Evolutionary conservation across 2,329 filamentous ascomycete species (phyloP).

Genomic region (Xylaria sp.): DNA sequence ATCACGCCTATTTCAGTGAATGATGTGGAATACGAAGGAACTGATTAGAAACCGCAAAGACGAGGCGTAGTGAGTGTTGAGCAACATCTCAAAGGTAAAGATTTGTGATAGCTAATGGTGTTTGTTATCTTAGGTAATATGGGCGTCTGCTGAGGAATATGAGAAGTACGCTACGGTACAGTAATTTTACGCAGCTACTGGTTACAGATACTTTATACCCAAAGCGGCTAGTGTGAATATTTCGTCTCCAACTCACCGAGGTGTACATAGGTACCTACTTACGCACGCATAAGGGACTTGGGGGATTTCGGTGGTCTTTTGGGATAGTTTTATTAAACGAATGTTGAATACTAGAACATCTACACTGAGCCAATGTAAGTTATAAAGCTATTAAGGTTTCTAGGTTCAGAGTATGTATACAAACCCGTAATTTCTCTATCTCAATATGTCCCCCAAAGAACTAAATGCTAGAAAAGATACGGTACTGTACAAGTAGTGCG

Average conservation of each 20-base stretch:
- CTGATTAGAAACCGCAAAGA: neutral
- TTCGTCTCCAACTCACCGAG: neutral
- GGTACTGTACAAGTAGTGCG: neutral
- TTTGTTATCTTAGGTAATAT: conserved; percentile 1
- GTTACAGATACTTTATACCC: neutral
- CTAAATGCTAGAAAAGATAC: neutral
- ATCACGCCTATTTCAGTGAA: neutral
- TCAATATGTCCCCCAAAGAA: neutral
- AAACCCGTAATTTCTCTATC: neutral
- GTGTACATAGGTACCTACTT: neutral
- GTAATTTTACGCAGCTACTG: too few relatives aligned
- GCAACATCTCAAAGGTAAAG: conserved; percentile 7
- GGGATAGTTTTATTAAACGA: neutral
- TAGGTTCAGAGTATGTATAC: neutral
- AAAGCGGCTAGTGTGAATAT: neutral
- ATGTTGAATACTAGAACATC: neutral
- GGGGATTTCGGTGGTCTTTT: neutral
- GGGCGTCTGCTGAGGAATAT: conserved; percentile 9
- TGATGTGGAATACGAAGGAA: neutral
- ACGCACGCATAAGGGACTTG: neutral
- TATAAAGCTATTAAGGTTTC: neutral
- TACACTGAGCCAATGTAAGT: neutral
- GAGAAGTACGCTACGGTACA: neutral
- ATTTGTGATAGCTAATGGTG: conserved; percentile 8
- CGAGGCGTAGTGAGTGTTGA: conserved; percentile 2